Evolutionary conservation across 2,329 filamentous ascomycete species (phyloP).

Genomic region (Stagonosporopsis cucurbitacearum): DNA sequence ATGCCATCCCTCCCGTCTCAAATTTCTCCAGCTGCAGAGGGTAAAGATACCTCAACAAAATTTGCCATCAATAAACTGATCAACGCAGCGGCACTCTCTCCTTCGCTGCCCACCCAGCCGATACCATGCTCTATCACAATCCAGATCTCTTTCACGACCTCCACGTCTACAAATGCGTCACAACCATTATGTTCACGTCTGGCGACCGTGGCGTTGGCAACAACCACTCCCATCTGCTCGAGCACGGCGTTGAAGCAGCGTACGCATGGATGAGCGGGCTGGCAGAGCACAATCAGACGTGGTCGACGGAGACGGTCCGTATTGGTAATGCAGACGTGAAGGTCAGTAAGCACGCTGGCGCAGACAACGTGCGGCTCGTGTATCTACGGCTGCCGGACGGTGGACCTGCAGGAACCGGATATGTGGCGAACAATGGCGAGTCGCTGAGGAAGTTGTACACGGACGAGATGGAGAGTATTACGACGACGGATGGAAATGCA

Average conservation of each 20-base stretch:
- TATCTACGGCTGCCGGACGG: conserved; percentile 39
- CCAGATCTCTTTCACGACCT: conserved; percentile 40
- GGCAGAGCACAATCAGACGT: conserved; percentile 6
- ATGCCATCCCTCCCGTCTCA: background rate
- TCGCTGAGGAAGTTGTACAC: conserved; percentile 34
- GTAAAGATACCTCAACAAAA: background rate
- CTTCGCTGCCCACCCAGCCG: conserved; percentile 37
- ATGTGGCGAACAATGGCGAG: conserved; percentile 16
- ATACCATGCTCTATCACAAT: conserved; percentile 37
- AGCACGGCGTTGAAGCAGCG: conserved; percentile 33
- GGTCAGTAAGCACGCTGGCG: conserved; percentile 17
- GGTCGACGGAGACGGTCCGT: conserved; percentile 14
- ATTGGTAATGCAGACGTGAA: conserved; percentile 18
- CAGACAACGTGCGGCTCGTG: conserved; percentile 31
- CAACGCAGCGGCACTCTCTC: conserved; percentile 32
- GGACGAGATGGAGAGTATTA: conserved; percentile 24
- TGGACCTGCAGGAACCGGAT: conserved; percentile 28
- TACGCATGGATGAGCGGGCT: conserved; percentile 30
- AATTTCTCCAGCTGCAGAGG: conserved; percentile 18
- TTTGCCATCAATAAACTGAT: background rate
- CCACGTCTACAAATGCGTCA: conserved; percentile 36
- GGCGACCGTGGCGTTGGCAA: conserved; percentile 28
- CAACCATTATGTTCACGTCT: conserved; percentile 34
- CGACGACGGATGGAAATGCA: conserved; percentile 25
- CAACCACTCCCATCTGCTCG: conserved; percentile 24